Conservation (phyloP, 345 rosid genomes). For the Populus alba region DNA sequence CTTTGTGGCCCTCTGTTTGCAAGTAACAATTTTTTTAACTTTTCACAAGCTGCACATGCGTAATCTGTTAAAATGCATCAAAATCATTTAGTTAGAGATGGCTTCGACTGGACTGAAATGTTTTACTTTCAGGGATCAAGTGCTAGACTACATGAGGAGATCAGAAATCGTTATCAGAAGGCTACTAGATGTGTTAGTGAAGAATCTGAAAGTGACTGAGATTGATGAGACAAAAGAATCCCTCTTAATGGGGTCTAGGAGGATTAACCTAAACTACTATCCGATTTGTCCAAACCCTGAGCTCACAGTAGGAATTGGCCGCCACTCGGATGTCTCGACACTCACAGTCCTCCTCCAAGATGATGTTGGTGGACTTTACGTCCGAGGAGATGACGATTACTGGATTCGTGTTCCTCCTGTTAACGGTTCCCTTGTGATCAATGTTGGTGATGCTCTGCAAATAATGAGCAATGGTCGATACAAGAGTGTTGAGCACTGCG, state of each 20-base stretch:
- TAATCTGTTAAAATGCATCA: conserved; percentile 2
- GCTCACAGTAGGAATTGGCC: conserved; percentile 40
- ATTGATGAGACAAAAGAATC: conserved; percentile 15
- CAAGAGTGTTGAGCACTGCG: conserved; percentile 25
- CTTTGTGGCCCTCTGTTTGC: conserved; percentile 47
- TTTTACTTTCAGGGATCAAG: not conserved
- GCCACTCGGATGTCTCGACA: conserved; percentile 39
- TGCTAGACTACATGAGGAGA: not conserved
- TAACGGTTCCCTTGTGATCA: conserved; percentile 19
- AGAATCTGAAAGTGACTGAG: not conserved
- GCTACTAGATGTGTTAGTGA: not conserved
- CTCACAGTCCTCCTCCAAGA: conserved; percentile 43
- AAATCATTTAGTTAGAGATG: not conserved
- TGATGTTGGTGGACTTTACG: conserved; percentile 42
- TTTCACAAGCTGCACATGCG: not conserved
- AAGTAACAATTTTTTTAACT: conserved; percentile 12
- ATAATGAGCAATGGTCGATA: conserved; percentile 30
- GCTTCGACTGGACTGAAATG: conserved; percentile 15
- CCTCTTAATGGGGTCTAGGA: conserved; percentile 36
- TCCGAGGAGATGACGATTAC: conserved; percentile 28
- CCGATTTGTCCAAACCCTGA: conserved; percentile 47
- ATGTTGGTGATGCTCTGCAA: conserved; percentile 28
- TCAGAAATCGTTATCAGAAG: not conserved
- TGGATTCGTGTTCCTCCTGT: conserved; percentile 30
- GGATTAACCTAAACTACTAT: conserved; percentile 42